Conservation (phyloP, 352 stramenopile genomes). For the Albugo candida region DNA sequence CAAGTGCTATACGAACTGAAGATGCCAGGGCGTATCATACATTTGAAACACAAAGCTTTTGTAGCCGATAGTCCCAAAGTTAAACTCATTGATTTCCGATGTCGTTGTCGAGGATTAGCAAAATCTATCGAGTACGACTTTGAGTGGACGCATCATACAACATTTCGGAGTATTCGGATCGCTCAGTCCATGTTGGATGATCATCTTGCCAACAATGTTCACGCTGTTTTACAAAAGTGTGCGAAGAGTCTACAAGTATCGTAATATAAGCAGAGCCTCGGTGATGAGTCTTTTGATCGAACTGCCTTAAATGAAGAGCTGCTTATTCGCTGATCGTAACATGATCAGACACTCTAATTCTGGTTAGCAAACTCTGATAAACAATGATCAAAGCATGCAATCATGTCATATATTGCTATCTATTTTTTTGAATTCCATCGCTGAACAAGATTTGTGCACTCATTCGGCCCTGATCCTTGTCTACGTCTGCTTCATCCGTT, state of each 20-base stretch:
- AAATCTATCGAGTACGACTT: constrained; percentile 75
- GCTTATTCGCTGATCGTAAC: too few species aligned
- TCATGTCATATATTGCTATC: too few species aligned
- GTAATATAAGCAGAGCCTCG: too few species aligned
- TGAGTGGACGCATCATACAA: constrained; percentile 29
- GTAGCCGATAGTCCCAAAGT: neutral
- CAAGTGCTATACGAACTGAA: constrained; percentile 64
- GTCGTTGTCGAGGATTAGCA: constrained; percentile 44
- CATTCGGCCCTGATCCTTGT: too few species aligned
- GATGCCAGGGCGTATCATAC: constrained; percentile 51
- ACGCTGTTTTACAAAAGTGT: constrained; percentile 69
- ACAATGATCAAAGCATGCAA: too few species aligned
- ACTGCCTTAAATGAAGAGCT: too few species aligned
- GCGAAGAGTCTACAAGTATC: constrained; percentile 13
- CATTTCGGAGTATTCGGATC: constrained; percentile 60
- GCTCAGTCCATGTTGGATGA: constrained; percentile 74
- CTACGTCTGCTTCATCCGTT: too few species aligned
- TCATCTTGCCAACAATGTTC: constrained; percentile 76
- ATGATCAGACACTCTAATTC: too few species aligned
- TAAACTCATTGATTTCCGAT: constrained; percentile 10
- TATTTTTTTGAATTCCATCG: too few species aligned
- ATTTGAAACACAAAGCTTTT: constrained; percentile 30
- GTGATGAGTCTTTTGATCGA: too few species aligned
- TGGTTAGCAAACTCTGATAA: too few species aligned
- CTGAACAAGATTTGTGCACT: too few species aligned